A percentile compares a stretch with the other conserved stretches of the same genome.
Conservation (phyloP, 257 asterid genomes). For the Rehmannia glutinosa region DNA sequence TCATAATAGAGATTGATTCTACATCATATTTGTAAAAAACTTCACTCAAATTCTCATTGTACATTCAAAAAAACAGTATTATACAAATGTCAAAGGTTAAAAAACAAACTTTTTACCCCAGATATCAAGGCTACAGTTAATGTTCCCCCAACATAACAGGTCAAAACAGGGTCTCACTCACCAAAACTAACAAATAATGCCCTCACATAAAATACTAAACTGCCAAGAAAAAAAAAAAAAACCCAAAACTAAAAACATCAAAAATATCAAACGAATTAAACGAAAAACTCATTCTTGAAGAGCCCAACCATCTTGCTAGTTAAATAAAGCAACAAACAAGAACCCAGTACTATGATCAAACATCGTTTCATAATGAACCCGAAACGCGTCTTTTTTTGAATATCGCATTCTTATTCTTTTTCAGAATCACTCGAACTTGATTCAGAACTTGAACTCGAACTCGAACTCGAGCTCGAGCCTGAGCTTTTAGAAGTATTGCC, state of each 20-base stretch:
- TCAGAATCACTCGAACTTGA: constrained; percentile 21
- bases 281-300: too few species aligned
- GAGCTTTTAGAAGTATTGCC: constrained; percentile 19
- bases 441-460: constrained; percentile 18
- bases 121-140: background rate
- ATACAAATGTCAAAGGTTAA: background rate
- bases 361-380: too few species aligned
- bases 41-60: background rate
- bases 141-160: background rate
- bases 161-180: background rate
- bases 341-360: too few species aligned
- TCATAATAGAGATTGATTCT: background rate
- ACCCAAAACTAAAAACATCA: background rate
- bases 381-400: too few species aligned
- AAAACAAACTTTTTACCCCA: background rate
- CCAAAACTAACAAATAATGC: background rate
- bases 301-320: background rate
- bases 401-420: background rate
- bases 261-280: constrained; percentile 12
- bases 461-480: constrained; percentile 18
- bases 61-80: background rate
- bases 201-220: background rate
- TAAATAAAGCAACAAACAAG: background rate
- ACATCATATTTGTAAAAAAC: background rate
- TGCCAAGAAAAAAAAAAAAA: constrained; percentile 2